Conservation (phyloP, 2,329 filamentous ascomycete genomes). For the Xylaria sp. region DNA sequence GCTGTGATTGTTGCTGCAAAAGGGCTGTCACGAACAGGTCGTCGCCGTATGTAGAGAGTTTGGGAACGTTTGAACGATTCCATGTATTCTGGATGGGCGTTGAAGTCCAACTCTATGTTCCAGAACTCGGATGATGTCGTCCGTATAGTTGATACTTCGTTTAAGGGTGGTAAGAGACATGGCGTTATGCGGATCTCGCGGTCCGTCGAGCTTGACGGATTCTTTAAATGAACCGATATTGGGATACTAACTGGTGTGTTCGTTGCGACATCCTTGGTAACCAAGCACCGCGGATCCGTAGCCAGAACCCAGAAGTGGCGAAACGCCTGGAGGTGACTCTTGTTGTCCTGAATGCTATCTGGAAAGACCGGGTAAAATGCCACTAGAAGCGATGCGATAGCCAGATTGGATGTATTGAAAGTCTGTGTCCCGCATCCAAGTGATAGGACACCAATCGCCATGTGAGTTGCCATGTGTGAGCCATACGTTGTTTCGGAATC, state of each 20-base stretch:
- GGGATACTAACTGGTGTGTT: constrained; percentile 80
- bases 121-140: constrained; percentile 76
- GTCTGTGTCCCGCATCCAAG: constrained; percentile 92
- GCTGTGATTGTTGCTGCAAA: constrained; percentile 81
- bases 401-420: constrained; percentile 87
- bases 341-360: constrained; percentile 88
- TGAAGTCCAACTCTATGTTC: constrained; percentile 82
- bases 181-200: constrained; percentile 61
- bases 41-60: constrained; percentile 76
- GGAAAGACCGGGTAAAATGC: constrained; percentile 97
- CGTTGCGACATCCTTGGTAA: constrained; percentile 87
- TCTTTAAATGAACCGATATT: constrained; percentile 70
- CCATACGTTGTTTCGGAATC: constrained; percentile 89
- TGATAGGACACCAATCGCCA: constrained; percentile 91
- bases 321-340: constrained; percentile 94
- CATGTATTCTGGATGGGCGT: constrained; percentile 67
- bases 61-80: constrained; percentile 75
- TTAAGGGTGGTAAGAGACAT: constrained; percentile 71
- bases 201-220: constrained; percentile 33
- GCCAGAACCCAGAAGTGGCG: constrained; percentile 97
- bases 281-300: constrained; percentile 86
- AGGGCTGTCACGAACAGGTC: constrained; percentile 72
- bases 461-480: constrained; percentile 90
- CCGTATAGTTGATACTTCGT: constrained; percentile 67
- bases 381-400: constrained; percentile 84